phyloP scores from a whole-genome alignment of 2,329 filamentous ascomycete species.

The Exophiala viscosa region DNA sequence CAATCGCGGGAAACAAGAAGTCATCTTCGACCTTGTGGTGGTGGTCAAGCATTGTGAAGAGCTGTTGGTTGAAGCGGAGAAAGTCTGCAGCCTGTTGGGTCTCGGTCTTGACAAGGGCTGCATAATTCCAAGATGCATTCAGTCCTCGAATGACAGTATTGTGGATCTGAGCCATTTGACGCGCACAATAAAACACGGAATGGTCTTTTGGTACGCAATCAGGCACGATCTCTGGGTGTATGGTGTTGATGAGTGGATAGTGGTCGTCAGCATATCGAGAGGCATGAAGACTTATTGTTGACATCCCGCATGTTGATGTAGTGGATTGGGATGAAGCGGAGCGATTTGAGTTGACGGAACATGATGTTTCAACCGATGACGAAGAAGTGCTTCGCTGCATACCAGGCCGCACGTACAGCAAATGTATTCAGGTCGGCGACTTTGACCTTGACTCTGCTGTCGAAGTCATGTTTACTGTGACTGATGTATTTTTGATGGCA shows the following conservation, averaged over 20 bases:
- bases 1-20: constrained; percentile 21
- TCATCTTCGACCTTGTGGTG: constrained; percentile 25
- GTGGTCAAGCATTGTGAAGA: constrained; percentile 25
- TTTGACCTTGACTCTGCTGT: constrained; percentile 4
- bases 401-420: constrained; percentile 19
- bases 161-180: constrained; percentile 28
- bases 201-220: constrained; percentile 12
- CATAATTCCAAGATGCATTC: constrained; percentile 28
- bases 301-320: constrained; percentile 66
- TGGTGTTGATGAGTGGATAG: constrained; percentile 26
- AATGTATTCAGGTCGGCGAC: constrained; percentile 19
- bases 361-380: constrained; percentile 58
- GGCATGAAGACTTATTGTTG: constrained; percentile 8
- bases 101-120: constrained; percentile 16
- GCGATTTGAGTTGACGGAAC: constrained; percentile 77
- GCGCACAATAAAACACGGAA: constrained; percentile 20
- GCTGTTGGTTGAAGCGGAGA: constrained; percentile 26
- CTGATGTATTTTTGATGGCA: constrained; percentile 7
- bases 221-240: constrained; percentile 16
- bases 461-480: constrained; percentile 5
- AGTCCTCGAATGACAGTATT: constrained; percentile 28
- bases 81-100: constrained; percentile 25
- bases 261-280: constrained; percentile 26
- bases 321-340: constrained; percentile 65
- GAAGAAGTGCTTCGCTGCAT: constrained; percentile 45